These are phyloP conservation scores for Pulveroboletus sp. DNA, from an alignment of 768 basidiomycete species.

Conservation along the genomic window DNA sequence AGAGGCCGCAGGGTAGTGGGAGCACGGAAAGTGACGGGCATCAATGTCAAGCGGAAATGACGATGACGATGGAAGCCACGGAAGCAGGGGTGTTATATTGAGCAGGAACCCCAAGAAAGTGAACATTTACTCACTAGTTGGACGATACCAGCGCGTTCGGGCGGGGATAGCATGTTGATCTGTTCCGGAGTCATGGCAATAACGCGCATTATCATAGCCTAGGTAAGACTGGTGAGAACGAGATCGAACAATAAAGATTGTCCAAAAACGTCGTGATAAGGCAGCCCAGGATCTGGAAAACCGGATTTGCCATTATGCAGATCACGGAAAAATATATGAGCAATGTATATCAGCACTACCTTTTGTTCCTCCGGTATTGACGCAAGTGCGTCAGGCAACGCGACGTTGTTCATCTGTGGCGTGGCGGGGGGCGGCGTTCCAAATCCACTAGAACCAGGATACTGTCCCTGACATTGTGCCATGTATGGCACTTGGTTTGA, in stretches of 20 bases:
- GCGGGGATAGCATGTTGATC: slow-evolving; percentile 66
- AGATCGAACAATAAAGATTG: slow-evolving; percentile 1
- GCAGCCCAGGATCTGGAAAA: not conserved
- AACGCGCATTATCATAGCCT: slow-evolving; percentile 76
- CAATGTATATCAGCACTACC: slow-evolving; percentile 33
- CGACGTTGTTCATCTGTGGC: slow-evolving; percentile 18
- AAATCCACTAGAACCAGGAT: slow-evolving; percentile 14
- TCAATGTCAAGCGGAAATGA: slow-evolving; percentile 26
- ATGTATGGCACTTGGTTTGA: slow-evolving; percentile 17
- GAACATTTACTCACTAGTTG: slow-evolving; percentile 62
- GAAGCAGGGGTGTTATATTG: slow-evolving; percentile 9
- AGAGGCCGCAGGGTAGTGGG: slow-evolving; percentile 7
- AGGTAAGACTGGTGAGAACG: slow-evolving; percentile 11
- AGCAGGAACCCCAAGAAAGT: slow-evolving; percentile 4
- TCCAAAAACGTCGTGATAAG: not conserved
- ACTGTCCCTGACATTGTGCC: slow-evolving; percentile 18
- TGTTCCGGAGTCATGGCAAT: slow-evolving; percentile 82
- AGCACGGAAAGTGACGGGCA: slow-evolving; percentile 19
- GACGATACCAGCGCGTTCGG: slow-evolving; percentile 71
- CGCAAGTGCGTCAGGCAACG: slow-evolving; percentile 50
- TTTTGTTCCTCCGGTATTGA: slow-evolving; percentile 67
- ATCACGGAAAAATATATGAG: slow-evolving; percentile 2
- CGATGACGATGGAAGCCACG: not conserved
- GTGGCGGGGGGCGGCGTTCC: slow-evolving; percentile 19
- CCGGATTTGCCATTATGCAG: not conserved